A percentile compares a stretch with the other conserved stretches of the same genome.
Evolutionary conservation across 352 stramenopile genomes (phyloP).

Genomic region (Elongisporangium prolatum): DNA sequence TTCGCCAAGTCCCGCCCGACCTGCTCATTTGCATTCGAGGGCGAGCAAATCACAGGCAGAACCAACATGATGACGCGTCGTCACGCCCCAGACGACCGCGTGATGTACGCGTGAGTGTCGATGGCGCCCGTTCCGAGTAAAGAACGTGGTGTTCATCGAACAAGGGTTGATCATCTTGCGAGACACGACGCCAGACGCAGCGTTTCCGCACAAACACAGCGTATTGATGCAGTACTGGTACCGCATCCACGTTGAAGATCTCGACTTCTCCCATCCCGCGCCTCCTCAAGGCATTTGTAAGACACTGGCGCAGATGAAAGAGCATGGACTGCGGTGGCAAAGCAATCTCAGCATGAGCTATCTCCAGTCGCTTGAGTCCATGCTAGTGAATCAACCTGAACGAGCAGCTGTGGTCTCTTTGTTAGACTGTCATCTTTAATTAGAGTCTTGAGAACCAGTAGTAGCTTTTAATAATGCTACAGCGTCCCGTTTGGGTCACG

Average conservation of each 20-base stretch:
- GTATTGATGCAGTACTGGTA: not conserved
- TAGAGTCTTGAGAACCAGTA: too few relatives aligned
- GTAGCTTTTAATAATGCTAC: too few relatives aligned
- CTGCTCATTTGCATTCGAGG: not conserved
- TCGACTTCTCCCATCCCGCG: not conserved
- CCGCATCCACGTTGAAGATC: not conserved
- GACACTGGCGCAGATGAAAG: not conserved
- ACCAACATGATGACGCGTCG: not conserved
- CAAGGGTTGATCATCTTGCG: not conserved
- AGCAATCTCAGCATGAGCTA: not conserved
- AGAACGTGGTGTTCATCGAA: not conserved
- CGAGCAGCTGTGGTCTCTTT: too few relatives aligned
- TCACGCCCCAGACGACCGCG: not conserved
- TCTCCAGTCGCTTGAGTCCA: not conserved
- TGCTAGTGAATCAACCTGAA: not conserved
- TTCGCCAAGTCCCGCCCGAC: too few relatives aligned
- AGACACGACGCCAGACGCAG: not conserved
- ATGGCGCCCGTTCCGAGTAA: not conserved
- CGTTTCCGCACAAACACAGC: not conserved
- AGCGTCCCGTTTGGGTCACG: too few relatives aligned
- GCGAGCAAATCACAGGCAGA: not conserved
- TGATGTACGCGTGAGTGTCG: not conserved
- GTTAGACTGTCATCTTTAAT: too few relatives aligned
- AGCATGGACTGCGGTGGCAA: not conserved
- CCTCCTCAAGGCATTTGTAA: not conserved